These are phyloP conservation scores for Penicillium sp. DNA, from an alignment of 2,329 filamentous ascomycete species.

Conservation along the genomic window DNA sequence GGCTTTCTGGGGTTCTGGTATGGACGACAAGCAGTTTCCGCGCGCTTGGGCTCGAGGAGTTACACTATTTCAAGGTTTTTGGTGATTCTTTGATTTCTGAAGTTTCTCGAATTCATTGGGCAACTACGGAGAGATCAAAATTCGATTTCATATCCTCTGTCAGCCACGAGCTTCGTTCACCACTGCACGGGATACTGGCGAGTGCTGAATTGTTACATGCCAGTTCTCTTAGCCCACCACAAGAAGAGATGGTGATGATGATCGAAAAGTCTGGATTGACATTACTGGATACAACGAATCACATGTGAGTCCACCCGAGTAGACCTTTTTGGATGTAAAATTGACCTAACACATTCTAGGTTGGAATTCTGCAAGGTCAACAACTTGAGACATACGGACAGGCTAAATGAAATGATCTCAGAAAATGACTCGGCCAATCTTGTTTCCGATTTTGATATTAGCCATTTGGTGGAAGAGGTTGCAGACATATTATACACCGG, in stretches of 20 bases:
- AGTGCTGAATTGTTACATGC: conserved; percentile 52
- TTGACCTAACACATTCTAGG: conserved; percentile 17
- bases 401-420: conserved; percentile 32
- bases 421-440: conserved; percentile 24
- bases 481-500: conserved; percentile 32
- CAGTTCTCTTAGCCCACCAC: conserved; percentile 41
- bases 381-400: conserved; percentile 27
- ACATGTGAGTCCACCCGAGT: conserved; percentile 26
- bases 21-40: conserved; percentile 26
- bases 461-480: conserved; percentile 33
- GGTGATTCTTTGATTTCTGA: conserved; percentile 35
- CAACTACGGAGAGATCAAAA: conserved; percentile 47
- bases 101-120: conserved; percentile 37
- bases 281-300: conserved; percentile 50
- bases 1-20: conserved; percentile 29
- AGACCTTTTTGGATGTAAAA: not conserved
- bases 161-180: conserved; percentile 53
- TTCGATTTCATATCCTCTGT: conserved; percentile 55
- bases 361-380: conserved; percentile 42
- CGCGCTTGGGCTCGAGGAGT: conserved; percentile 23
- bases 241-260: conserved; percentile 48
- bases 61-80: conserved; percentile 35
- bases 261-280: conserved; percentile 54
- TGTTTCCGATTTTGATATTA: conserved; percentile 35
- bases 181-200: conserved; percentile 49